Percentiles rank a stretch among this genome's conserved stretches.
Evolutionary conservation across 1,284 basidiomycete species (phyloP).

Genomic region (Vanrija humicola): DNA sequence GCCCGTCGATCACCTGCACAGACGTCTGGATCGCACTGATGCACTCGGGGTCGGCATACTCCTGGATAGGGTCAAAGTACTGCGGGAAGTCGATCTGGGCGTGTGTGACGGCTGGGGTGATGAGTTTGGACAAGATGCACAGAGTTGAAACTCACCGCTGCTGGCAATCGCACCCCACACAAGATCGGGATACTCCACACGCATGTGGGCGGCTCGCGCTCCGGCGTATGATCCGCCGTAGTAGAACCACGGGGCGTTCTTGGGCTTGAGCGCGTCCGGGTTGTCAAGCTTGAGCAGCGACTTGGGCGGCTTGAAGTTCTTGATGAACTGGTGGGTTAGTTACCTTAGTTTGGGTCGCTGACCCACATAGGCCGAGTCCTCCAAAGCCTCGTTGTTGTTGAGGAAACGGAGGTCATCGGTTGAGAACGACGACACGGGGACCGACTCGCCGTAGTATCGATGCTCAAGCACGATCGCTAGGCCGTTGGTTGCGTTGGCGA

Average conservation of each 20-base stretch:
- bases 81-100: slow-evolving; percentile 55
- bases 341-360: too few relatives aligned
- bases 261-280: slow-evolving; percentile 53
- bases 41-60: slow-evolving; percentile 68
- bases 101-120: slow-evolving; percentile 46
- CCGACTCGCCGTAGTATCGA: slow-evolving; percentile 65
- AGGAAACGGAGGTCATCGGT: slow-evolving; percentile 79
- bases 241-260: slow-evolving; percentile 79
- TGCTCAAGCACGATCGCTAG: slow-evolving; percentile 85
- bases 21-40: slow-evolving; percentile 64
- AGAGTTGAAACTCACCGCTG: slow-evolving; percentile 54
- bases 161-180: slow-evolving; percentile 89
- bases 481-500: slow-evolving; percentile 76
- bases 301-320: slow-evolving; percentile 62
- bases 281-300: slow-evolving; percentile 64
- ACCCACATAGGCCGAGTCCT: slow-evolving; percentile 70
- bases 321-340: slow-evolving; percentile 66
- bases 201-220: slow-evolving; percentile 89
- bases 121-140: neutral
- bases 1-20: slow-evolving; percentile 60
- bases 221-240: slow-evolving; percentile 84
- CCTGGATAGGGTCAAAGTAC: slow-evolving; percentile 82
- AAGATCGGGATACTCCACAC: slow-evolving; percentile 65
- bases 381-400: slow-evolving; percentile 80
- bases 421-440: slow-evolving; percentile 63